Conservation (phyloP, 176 grass and related monocot species). For the Bonia amplexicaulis region DNA sequence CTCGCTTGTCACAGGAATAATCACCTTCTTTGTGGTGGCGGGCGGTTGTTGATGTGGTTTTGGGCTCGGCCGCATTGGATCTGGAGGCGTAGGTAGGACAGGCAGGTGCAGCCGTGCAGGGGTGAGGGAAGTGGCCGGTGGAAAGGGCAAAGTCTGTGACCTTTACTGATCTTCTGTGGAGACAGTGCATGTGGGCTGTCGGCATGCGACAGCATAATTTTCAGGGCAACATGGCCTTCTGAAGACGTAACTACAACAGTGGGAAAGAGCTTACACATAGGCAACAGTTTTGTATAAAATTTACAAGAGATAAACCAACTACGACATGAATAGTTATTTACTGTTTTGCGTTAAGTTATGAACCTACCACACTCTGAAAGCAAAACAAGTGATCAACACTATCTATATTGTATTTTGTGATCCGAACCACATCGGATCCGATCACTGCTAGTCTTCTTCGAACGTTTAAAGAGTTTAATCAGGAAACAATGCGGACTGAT, state of each 20-base stretch:
- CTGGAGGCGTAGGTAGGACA: slow-evolving; percentile 23
- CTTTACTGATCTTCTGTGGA: slow-evolving; percentile 16
- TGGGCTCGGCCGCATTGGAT: neutral
- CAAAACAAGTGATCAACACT: too few relatives aligned
- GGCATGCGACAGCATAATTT: neutral
- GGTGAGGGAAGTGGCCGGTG: neutral
- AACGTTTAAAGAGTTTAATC: too few relatives aligned
- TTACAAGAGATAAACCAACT: too few relatives aligned
- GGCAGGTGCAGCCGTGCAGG: slow-evolving; percentile 16
- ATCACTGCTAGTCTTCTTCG: too few relatives aligned
- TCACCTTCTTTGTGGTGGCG: slow-evolving; percentile 12
- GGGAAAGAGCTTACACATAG: too few relatives aligned
- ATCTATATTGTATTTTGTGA: too few relatives aligned
- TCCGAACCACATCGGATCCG: too few relatives aligned
- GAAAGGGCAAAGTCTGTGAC: neutral
- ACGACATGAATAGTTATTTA: too few relatives aligned
- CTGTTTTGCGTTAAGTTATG: too few relatives aligned
- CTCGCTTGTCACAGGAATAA: slow-evolving; percentile 68
- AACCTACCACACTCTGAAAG: neutral
- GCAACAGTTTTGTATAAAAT: too few relatives aligned
- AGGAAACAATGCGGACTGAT: too few relatives aligned
- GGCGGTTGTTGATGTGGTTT: slow-evolving; percentile 8
- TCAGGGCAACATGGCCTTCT: neutral
- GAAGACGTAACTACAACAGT: neutral
- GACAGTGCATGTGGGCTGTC: neutral